A percentile compares a stretch with the other conserved stretches of the same genome.
These are phyloP conservation scores for Salvia rosmarinus DNA, from an alignment of 257 asterid genomes.

Conservation along the genomic window DNA sequence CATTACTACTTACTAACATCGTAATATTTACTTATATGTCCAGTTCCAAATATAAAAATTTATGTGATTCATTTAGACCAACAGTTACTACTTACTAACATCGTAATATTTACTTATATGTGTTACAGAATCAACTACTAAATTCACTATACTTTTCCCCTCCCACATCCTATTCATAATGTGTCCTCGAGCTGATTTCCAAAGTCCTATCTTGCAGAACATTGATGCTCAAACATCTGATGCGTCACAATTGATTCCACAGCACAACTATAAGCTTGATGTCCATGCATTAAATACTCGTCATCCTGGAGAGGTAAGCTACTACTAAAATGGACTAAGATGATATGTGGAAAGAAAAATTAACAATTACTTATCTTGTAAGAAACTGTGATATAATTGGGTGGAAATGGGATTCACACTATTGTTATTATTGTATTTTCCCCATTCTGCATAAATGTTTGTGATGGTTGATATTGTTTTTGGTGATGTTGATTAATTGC, in stretches of 20 bases:
- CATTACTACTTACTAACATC: background rate
- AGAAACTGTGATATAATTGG: conserved; percentile 24
- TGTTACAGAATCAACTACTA: conserved; percentile 13
- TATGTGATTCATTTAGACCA: conserved; percentile 9
- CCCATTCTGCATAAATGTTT: conserved; percentile 18
- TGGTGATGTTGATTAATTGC: background rate
- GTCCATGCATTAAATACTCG: conserved; percentile 84
- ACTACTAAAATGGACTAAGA: conserved; percentile 20
- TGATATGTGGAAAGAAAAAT: conserved; percentile 12
- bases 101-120: background rate
- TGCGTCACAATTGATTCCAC: conserved; percentile 87
- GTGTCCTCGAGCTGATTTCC: conserved; percentile 35
- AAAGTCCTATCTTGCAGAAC: conserved; percentile 54
- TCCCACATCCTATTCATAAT: background rate
- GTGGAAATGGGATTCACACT: background rate
- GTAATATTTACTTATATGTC: conserved; percentile 11
- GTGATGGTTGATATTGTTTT: conserved; percentile 13
- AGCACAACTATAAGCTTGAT: conserved; percentile 95
- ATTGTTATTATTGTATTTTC: conserved; percentile 6
- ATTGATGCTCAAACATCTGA: conserved; percentile 67
- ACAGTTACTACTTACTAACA: background rate
- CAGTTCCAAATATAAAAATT: background rate
- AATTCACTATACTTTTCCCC: background rate
- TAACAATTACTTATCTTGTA: conserved; percentile 12
- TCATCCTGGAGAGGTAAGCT: conserved; percentile 92